Conservation (phyloP, 2,329 filamentous ascomycete species). For the Trichoderma lentiforme region DNA sequence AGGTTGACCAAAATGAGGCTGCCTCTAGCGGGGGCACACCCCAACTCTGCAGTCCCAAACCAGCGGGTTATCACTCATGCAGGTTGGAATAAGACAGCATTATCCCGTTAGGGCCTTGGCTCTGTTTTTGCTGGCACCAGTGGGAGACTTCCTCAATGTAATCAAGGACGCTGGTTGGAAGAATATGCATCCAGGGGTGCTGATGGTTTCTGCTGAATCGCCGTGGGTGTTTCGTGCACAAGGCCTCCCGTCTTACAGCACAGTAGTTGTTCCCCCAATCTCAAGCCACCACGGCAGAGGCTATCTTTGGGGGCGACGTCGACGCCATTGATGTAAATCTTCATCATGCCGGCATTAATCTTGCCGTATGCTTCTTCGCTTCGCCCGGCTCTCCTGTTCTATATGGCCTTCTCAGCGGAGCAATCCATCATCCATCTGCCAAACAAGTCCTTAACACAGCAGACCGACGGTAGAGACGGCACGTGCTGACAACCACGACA, state of each 20-base stretch:
- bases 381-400: background rate
- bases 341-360: background rate
- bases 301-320: background rate
- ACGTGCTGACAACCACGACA: background rate
- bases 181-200: background rate
- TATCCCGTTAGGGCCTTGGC: background rate
- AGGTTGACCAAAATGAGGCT: background rate
- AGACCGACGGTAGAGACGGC: conserved; percentile 8
- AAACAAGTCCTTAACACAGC: background rate
- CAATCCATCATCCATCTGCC: background rate
- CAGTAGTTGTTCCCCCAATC: background rate
- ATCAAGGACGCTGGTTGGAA: conserved; percentile 1
- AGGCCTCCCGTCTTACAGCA: background rate
- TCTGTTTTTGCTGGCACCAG: conserved; percentile 9
- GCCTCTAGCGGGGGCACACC: background rate
- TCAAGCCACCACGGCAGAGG: background rate
- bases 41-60: background rate
- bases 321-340: background rate
- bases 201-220: background rate
- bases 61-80: background rate
- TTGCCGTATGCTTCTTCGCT: background rate
- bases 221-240: background rate
- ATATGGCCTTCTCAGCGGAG: background rate
- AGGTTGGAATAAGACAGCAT: background rate
- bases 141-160: background rate